Evolutionary conservation across 768 basidiomycete species (phyloP).

Genomic region (Collybia sordida): DNA sequence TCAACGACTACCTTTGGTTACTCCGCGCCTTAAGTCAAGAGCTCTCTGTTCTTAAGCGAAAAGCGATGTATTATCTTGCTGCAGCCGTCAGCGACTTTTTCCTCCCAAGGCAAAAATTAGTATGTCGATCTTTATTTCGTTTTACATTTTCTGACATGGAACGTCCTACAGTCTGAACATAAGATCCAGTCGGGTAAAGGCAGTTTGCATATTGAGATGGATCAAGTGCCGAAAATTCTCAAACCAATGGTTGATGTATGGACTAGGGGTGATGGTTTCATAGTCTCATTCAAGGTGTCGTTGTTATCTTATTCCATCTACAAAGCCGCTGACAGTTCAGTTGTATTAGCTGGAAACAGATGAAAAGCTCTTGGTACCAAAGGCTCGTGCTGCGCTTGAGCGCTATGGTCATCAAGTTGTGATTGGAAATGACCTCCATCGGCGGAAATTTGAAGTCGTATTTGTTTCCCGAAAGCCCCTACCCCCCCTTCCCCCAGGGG

Average conservation of each 20-base stretch:
- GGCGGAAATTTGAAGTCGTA: constrained; percentile 89
- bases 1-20: constrained; percentile 95
- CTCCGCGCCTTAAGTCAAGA: constrained; percentile 81
- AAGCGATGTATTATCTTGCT: constrained; percentile 93
- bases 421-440: constrained; percentile 93
- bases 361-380: constrained; percentile 77
- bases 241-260: constrained; percentile 94
- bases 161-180: constrained; percentile 75
- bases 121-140: constrained; percentile 33
- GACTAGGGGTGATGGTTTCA: constrained; percentile 78
- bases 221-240: constrained; percentile 96
- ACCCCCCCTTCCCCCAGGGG: constrained; percentile 14
- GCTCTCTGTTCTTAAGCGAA: constrained; percentile 65
- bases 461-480: constrained; percentile 66
- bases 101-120: constrained; percentile 88
- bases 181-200: constrained; percentile 99
- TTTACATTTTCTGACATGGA: background rate
- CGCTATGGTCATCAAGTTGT: constrained; percentile 98
- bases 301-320: background rate
- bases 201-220: constrained; percentile 94
- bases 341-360: constrained; percentile 88
- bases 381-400: constrained; percentile 83
- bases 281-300: constrained; percentile 94
- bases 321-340: background rate
- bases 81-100: constrained; percentile 99